Base-by-base conservation (phyloP, 2,329 filamentous ascomycete species). In the Epichloe uncinata region DNA sequence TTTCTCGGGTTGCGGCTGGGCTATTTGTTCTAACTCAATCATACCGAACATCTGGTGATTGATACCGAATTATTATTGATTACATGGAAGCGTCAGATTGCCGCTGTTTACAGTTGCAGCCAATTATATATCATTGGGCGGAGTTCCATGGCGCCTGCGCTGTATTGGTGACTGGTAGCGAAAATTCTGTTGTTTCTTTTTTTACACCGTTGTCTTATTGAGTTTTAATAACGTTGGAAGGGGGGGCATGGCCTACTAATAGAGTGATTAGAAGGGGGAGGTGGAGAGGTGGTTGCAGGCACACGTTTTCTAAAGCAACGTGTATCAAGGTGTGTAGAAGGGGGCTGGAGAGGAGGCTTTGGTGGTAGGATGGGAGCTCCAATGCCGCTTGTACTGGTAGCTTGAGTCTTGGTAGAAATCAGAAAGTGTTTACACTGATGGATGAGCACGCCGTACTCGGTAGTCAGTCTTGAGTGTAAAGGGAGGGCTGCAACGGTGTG, bases 81-180 rank as follows among this genome's bases (percentile, higher is more conserved):
- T 38, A 18, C 15, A 42, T 26, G 26, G 37, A 26, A 46, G 37
- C 30, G 47, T 22, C 16, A 42, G 40, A 37, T 30, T 3, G 40
- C 11, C 4, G 40, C 16, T 12, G 6, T 42, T 42, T 15, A 44
- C 34, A 12, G 30, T 50, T 45, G 6, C 20, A 37, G 16, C 26
- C 30, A 12, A 34, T 13, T 42, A 33, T 42, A 43, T 30, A 30
- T 30, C 30, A 37, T 22, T 50, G 50, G 42, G 41, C 50, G 60
- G 60, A 54, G 58, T 61, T 56, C 47, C 34, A 45, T 38, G 56
- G 59, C 55, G 53, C 55, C 40, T 22, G 11, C 12, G 12, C 36
- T 37, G 5, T 6, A 37, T n/a, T 37, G 8, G n/a, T 22, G 18
- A 42, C 4, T 42, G 18, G 40, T 7, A 22, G 40, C 40, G 16